These are phyloP conservation scores for Closterium sp. DNA, from an alignment of 139 green algal species.

Conservation along the genomic window DNA sequence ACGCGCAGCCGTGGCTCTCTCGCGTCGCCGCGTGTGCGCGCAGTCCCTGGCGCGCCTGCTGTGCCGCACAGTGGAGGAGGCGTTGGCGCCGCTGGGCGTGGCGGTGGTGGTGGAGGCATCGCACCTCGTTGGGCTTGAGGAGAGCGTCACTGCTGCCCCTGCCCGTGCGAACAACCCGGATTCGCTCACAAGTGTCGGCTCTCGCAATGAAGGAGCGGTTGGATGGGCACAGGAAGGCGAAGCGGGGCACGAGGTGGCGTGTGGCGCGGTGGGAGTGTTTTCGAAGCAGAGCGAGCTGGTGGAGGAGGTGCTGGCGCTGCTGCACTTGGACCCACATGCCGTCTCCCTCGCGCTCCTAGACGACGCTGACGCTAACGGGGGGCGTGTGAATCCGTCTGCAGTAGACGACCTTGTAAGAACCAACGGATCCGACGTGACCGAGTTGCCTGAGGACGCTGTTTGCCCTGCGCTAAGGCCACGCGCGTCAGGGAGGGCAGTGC, in stretches of 20 bases:
- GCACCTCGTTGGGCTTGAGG: conserved; percentile 22
- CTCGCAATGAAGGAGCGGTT: neutral
- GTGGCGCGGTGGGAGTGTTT: neutral
- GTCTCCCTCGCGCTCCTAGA: neutral
- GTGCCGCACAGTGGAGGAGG: conserved; percentile 11
- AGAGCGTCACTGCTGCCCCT: neutral
- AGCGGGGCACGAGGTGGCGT: neutral
- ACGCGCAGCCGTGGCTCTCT: conserved; percentile 71
- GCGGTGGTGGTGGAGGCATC: conserved; percentile 31
- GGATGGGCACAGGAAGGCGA: neutral
- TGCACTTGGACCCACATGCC: neutral
- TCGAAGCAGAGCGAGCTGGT: neutral
- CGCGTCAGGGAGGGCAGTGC: neutral
- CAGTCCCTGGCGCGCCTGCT: conserved; percentile 4
- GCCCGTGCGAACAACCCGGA: neutral
- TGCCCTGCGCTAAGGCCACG: neutral
- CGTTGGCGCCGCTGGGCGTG: conserved; percentile 30
- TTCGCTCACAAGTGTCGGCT: neutral
- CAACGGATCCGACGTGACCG: neutral
- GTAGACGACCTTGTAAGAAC: neutral
- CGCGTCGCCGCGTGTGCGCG: conserved; percentile 65
- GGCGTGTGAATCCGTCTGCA: neutral
- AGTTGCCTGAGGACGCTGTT: neutral
- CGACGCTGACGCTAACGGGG: neutral
- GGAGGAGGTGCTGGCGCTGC: neutral